Evolutionary conservation across 345 rosid species (phyloP), one percentile per base, ranked within the genome.

Genomic region (Arabis hirsuta): DNA sequence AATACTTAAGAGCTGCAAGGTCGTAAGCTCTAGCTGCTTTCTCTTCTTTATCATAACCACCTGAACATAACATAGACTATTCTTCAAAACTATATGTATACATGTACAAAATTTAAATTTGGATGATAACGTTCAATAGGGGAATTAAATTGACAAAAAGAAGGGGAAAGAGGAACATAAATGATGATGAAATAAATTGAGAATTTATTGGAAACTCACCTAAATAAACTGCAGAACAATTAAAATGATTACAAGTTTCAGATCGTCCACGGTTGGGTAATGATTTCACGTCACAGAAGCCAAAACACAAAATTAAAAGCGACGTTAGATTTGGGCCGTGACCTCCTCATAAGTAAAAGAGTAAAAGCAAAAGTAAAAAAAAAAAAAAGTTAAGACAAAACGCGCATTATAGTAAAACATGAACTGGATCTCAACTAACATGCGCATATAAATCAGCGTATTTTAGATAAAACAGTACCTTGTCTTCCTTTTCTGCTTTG

Each of bases 41-140:
- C 27, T 93, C 97, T 74, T 93, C 98, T 67, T 85, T 90, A 79
- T 93, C 98, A 81, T 93, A 93, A 20, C 98, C 98, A 80, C 98
- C 98, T 90, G 45, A 61, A 67, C 14, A 66, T 52, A 66, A 52
- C 64, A 36, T 22, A 53, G 1, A 2, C 26, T 9, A 16, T 52
- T 44, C 29, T 16, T 36, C 16, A 57, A 36, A 65, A 16, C 31
- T 3, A 61, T 12, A 57, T 1, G 6, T 12, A n/a, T 4, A n/a
- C 3, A 54, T 7, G 3, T 7, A 22, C 24, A 22, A 41, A 19
- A 19, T 31, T 1, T 11, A 44, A 63, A 14, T 34, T n/a, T 55
- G 16, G 11, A 38, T 76, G 60, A 75, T 26, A 39, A 24, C 48
- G 32, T 29, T 64, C 48, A 44, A 41, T n/a, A 42, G 12, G n/a